Base-by-base conservation (phyloP, 2,329 filamentous ascomycete genomes). In the Monosporascus sp. region DNA sequence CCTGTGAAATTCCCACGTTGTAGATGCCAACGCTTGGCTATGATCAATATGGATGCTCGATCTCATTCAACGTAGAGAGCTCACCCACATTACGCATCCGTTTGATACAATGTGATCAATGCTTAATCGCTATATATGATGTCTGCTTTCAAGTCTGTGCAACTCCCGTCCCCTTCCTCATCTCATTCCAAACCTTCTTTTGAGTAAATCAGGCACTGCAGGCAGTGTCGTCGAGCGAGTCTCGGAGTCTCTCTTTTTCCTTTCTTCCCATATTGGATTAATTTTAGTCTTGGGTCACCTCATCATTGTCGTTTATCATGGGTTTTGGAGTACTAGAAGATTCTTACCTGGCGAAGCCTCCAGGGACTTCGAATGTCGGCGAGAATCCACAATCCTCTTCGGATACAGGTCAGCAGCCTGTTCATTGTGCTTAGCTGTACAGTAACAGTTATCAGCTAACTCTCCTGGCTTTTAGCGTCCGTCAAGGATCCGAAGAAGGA, bases 341-440 rank as follows among this genome's bases (percentile, higher is more conserved):
- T 49, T 54, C 48, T 35, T 37, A 58, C 50, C 51, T 62, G 56
- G 59, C 55, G 53, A 55, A 51, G 54, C 56, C 58, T 46, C 60
- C 58, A 43, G 55, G 55, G 50, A 63, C 60, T 31, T 61, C 60
- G 15, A 61, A 60, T 45, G 41, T 63, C 43, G 60, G 60, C 9
- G 59, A 59, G 20, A 50, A 60, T 14, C 41, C 54, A 37, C 51
- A 43, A 1, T 45, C 52, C 7, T 44, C 48, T 15, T 46, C 50
- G 9, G 57, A 62, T 31, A n/a, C 51, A 51, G 56, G 60, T 62
- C 2, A 55, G 56, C 58, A 24, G 9, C 28, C 26, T 31, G 15
- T 43, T 14, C 22, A 15, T 11, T 50, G 4, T 14, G 9, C 22
- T 46, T 5, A 18, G 5, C 51, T 14, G 20, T 43, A 43, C 14